phyloP scores from a whole-genome alignment of 192 early-diverging fungal genomes.

The Phycomyces blakesleeanus region DNA sequence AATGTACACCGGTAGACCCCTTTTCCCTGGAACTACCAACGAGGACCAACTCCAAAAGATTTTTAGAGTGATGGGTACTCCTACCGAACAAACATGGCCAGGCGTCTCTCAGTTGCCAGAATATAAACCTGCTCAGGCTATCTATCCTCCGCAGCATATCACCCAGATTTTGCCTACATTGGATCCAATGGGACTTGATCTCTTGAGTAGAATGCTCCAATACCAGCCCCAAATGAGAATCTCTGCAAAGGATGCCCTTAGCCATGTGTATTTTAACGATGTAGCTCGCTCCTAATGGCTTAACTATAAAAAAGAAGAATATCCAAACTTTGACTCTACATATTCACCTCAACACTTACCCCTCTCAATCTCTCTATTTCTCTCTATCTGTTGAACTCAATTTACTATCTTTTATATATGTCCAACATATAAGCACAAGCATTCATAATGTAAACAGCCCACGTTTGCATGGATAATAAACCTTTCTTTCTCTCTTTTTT shows the following conservation, averaged over 20 bases:
- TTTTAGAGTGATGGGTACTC: constrained; percentile 77
- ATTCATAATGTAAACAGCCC: no score
- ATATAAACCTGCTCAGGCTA: constrained; percentile 65
- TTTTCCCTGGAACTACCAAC: constrained; percentile 80
- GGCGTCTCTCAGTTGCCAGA: constrained; percentile 68
- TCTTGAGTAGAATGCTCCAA: constrained; percentile 69
- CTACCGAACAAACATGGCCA: constrained; percentile 73
- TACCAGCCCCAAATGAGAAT: constrained; percentile 69
- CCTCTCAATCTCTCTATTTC: no score
- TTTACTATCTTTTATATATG: no score
- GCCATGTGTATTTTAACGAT: constrained; percentile 61
- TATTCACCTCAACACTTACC: no score
- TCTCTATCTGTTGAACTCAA: no score
- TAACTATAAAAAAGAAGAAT: not conserved
- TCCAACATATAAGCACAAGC: no score
- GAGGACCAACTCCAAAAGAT: constrained; percentile 80
- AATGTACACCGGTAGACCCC: constrained; percentile 73
- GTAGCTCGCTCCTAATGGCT: constrained; percentile 1
- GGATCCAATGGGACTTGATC: constrained; percentile 61
- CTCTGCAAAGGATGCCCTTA: constrained; percentile 60
- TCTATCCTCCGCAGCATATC: constrained; percentile 59
- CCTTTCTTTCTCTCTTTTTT: not conserved
- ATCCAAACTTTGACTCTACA: no score
- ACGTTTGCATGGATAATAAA: no score
- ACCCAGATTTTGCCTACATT: constrained; percentile 72